These are phyloP conservation scores for Hypoxylon crocopeplum DNA, from an alignment of 495 filamentous ascomycete species.

Conservation along the genomic window DNA sequence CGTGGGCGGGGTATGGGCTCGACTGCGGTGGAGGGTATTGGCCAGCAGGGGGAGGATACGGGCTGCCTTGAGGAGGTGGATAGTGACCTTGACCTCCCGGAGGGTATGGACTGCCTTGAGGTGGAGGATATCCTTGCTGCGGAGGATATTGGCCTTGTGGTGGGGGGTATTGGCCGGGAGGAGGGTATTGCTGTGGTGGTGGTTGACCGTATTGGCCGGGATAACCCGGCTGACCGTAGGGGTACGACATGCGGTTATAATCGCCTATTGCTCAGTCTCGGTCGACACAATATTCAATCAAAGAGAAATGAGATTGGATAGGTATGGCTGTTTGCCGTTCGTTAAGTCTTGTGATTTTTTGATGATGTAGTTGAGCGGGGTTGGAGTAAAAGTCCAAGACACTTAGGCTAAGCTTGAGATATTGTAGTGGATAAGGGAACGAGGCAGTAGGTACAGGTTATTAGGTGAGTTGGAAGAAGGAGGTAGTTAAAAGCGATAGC, in stretches of 20 bases:
- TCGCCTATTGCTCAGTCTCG: background rate
- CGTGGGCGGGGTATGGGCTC: slow-evolving; percentile 34
- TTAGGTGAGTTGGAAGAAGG: background rate
- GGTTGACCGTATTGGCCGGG: slow-evolving; percentile 39
- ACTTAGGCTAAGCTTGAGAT: too few relatives aligned
- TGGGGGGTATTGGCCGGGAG: slow-evolving; percentile 49
- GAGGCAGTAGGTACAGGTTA: too few relatives aligned
- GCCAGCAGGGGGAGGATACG: slow-evolving; percentile 9
- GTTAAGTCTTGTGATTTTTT: too few relatives aligned
- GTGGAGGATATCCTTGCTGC: slow-evolving; percentile 6
- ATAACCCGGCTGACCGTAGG: slow-evolving; percentile 32
- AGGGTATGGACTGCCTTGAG: slow-evolving; percentile 4
- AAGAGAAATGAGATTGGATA: background rate
- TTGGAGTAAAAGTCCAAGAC: background rate
- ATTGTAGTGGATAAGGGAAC: too few relatives aligned
- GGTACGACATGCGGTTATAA: slow-evolving; percentile 30
- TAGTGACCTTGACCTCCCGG: slow-evolving; percentile 22
- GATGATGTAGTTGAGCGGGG: background rate
- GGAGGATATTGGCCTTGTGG: slow-evolving; percentile 20
- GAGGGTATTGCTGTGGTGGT: slow-evolving; percentile 50
- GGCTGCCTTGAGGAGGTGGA: slow-evolving; percentile 25
- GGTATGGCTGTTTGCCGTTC: too few relatives aligned
- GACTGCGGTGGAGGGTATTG: slow-evolving; percentile 31
- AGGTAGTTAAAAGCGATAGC: background rate
- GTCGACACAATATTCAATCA: background rate